Evolutionary conservation across 129 eudicot genomes (phyloP), one percentile per base, ranked within the genome.

Genomic region (Flaveria trinervia): DNA sequence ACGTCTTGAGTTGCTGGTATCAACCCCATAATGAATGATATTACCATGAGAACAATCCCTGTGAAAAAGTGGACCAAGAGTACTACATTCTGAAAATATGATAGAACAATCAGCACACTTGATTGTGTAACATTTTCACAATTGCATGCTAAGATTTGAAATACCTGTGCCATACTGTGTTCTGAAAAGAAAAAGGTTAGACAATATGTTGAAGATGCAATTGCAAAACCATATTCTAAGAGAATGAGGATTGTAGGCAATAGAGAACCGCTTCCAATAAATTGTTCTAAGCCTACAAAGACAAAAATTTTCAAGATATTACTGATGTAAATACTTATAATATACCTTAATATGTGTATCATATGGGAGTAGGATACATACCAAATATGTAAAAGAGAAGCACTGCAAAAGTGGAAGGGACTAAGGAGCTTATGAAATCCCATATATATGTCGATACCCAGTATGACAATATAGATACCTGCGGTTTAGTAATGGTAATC

Each of bases 151-250:
- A 74, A 74, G 71, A 65, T 33, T 62, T 17, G 64, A 50, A 75
- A 70, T 78, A 93, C 98, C 97, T 93, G 98, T 73, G 99, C 99
- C 89, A 86, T 82, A 78, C 93, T 89, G 78, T 94, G 99, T 67
- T 94, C 97, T 55, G 97, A 79, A 83, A 94, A 94, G 93, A 91
- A 91, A 83, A 94, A 94, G 18, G 99, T 91, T 56, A 94, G 86
- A 77, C 99, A 94, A 83, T 94, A 94, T 71, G 99, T 94, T 68
- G 99, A 94, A 70, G 99, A 94, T 50, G 99, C 96, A 81, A 89
- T 77, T 49, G 99, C 96, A 71, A 85, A 86, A 69, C 99, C 99
- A 82, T 91, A 94, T 86, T 76, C 99, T 75, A 94, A 71, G 79
- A 94, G 88, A 88, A 94, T 74, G 81, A 89, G 78, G 78, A 91